phyloP scores from a whole-genome alignment of 305 asterid species.

The Solanum hybrid region DNA sequence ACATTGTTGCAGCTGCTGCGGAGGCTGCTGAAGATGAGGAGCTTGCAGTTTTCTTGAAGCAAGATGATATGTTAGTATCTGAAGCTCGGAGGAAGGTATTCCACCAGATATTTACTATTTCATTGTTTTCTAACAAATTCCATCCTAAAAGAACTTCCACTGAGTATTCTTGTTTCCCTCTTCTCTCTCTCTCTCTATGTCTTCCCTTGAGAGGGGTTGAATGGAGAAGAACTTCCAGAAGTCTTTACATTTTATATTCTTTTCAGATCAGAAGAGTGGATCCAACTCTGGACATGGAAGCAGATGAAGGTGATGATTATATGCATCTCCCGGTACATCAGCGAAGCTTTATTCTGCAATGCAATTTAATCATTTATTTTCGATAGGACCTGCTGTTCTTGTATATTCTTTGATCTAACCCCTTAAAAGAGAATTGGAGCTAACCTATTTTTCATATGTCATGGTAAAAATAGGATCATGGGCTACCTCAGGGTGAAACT shows the following conservation, averaged over 20 bases:
- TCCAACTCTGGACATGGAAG: conserved; percentile 94
- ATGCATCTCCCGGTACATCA: conserved; percentile 73
- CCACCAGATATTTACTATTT: background rate
- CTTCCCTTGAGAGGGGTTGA: background rate
- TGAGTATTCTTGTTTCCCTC: conserved; percentile 10
- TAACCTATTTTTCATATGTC: background rate
- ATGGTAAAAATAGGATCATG: conserved; percentile 63
- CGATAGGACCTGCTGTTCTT: background rate
- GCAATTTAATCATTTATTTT: conserved; percentile 8
- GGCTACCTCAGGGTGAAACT: conserved; percentile 47
- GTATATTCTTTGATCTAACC: background rate
- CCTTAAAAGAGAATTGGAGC: background rate
- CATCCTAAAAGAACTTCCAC: background rate
- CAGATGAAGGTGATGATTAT: conserved; percentile 96
- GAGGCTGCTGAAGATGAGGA: conserved; percentile 99
- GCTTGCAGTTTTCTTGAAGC: conserved; percentile 93
- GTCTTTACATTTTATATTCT: conserved; percentile 6
- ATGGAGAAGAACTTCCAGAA: background rate
- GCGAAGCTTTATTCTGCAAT: conserved; percentile 8
- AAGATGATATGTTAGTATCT: conserved; percentile 74
- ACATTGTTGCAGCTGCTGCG: conserved; percentile 94
- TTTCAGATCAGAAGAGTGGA: conserved; percentile 88
- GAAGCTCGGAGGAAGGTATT: conserved; percentile 93
- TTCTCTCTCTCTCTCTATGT: background rate
- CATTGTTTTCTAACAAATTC: background rate